Base-by-base conservation (phyloP, 345 rosid species). In the Diplotaxis tenuifolia region DNA sequence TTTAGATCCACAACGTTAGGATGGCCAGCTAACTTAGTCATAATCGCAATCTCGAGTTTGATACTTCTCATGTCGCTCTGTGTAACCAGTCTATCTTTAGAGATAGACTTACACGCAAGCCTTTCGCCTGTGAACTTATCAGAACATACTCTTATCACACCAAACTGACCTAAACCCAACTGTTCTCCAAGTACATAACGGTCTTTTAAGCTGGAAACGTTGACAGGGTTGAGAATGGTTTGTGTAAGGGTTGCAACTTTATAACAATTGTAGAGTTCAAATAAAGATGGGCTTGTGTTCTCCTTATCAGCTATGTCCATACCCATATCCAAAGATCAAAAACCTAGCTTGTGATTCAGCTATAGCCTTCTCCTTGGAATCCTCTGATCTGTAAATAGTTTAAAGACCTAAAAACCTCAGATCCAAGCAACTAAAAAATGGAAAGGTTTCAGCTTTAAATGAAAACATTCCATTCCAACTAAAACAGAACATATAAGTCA, bases 111-210 rank as follows among this genome's bases (percentile, higher is more conserved):
- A 52, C 85, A 89, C 74, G 97, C 90, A 52, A 85, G 81, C 70
- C 80, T 81, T 69, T 82, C 85, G 27, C 86, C 85, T 7, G 88
- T 81, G 38, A 84, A 72, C 77, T 75, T 84, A 73, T 83, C 88
- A 3, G 87, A 81, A 76, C 98, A 88, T 25, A 82, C 84, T 76
- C 92, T 84, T 69, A 92, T 90, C 55, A 88, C 84, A 32, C 96
- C 96, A 38, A 87, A 89, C 61, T 84, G 94, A 23, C 98, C 92
- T 91, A 86, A 84, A 15, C 94, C 98, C 64, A 92, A 78, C 58
- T 86, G 89, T 75, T 85, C 88, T 8, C 90, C 86, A 14, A 92
- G 86, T 18, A 85, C 79, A 73, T 84, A 89, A n/a, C 73, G 86
- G 64, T 88, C 93, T 65, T 78, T 82, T 65, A 92, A 77, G 76